A percentile compares a stretch with the other conserved stretches of the same genome.
These are phyloP conservation scores for Tylopilus sp. DNA, from an alignment of 768 basidiomycete species.

Conservation along the genomic window DNA sequence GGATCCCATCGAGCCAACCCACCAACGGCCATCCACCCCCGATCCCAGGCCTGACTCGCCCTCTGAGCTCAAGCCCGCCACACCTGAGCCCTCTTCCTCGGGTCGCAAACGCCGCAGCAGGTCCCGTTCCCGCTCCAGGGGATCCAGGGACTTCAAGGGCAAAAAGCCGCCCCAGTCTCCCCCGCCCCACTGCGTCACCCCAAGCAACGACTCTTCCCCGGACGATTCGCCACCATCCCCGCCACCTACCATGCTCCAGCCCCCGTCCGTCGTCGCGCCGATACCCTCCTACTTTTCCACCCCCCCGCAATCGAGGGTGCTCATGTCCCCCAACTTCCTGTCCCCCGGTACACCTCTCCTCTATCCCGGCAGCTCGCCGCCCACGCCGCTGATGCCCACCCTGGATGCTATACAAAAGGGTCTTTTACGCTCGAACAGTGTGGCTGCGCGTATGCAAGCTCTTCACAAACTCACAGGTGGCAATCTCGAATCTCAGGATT, in stretches of 20 bases:
- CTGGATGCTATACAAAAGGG: slow-evolving; percentile 76
- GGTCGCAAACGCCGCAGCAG: slow-evolving; percentile 65
- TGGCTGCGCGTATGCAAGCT: slow-evolving; percentile 74
- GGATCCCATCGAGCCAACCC: slow-evolving; percentile 4
- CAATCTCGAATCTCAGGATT: slow-evolving; percentile 55
- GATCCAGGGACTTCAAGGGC: slow-evolving; percentile 69
- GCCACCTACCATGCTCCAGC: slow-evolving; percentile 21
- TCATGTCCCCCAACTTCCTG: slow-evolving; percentile 45
- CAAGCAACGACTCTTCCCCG: slow-evolving; percentile 68
- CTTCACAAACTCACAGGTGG: slow-evolving; percentile 83
- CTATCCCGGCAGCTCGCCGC: slow-evolving; percentile 65
- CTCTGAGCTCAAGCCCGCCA: slow-evolving; percentile 27
- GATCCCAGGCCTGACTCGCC: slow-evolving; percentile 28
- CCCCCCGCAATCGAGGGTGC: slow-evolving; percentile 40
- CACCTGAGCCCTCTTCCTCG: slow-evolving; percentile 42
- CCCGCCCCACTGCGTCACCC: slow-evolving; percentile 40
- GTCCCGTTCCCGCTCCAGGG: slow-evolving; percentile 58
- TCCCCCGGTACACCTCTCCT: slow-evolving; percentile 54
- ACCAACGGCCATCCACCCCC: slow-evolving; percentile 12
- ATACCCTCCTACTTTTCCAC: slow-evolving; percentile 54
- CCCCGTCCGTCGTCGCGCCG: slow-evolving; percentile 41
- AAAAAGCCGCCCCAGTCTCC: slow-evolving; percentile 53
- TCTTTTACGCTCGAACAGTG: slow-evolving; percentile 88
- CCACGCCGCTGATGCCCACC: slow-evolving; percentile 62
- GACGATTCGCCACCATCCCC: slow-evolving; percentile 45